Base-by-base conservation (phyloP, 1,139 yeast species). In the Candida sp. region DNA sequence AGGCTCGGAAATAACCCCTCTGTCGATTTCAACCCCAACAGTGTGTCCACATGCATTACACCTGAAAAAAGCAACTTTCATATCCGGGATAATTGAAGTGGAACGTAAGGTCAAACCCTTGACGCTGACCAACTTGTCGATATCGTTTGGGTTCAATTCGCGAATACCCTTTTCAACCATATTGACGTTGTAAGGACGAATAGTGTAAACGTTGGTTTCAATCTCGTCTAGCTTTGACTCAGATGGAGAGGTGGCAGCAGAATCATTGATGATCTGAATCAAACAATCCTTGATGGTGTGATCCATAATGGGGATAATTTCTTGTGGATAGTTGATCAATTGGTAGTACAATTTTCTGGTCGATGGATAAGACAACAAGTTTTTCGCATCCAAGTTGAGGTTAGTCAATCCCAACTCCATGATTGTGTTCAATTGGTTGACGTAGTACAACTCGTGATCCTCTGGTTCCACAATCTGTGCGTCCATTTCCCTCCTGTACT, bases 1-100 rank as follows among this genome's bases (percentile, higher is more conserved):
- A 9, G 99, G 99, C 70, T 94, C 99, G 49, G 92, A 87, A 55
- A 94, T 94, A 12, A 90, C 86, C 48, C 99, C 99, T 56, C 98
- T 80, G 68, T 94, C 98, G 60, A 94, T 91, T 65, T 91, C 97
- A 22, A 93, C 97, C 0, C 90, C 90, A 45, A 88, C 84, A 0
- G 98, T 89, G 68, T 94, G 98, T 60, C 90, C 96, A 75, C 99
- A 94, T 26, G 96, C 96, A 57, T 85, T 88, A 74, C 99, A 94
- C 70, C 87, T 90, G 82, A 94, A 96, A 65, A 93, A 94, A 0
- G 99, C 98, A 48, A 89, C 92, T 66, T 92, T 92, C 99, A 96
- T 94, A 67, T 94, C 99, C 11, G 99, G 99, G 48, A 94, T 91
- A 47, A 96, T 86, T 2, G 98, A 84, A 5, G 98, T 91, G 4